phyloP scores from a whole-genome alignment of 768 basidiomycete species.

The Lentinula sp. region DNA sequence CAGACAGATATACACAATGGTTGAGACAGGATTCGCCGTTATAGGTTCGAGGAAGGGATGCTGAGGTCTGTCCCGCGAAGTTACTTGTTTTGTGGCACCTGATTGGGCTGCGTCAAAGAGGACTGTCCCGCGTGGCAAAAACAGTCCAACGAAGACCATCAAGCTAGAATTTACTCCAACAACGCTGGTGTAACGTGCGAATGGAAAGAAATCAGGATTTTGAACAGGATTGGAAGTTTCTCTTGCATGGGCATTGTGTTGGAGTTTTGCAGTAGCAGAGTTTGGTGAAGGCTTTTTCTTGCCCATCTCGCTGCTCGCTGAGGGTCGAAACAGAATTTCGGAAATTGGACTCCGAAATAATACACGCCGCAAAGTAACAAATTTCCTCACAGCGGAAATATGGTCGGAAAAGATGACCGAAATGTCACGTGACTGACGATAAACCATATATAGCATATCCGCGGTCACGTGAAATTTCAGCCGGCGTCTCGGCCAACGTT shows the following conservation, averaged over 20 bases:
- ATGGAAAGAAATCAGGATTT: slow-evolving; percentile 30
- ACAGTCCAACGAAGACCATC: slow-evolving; percentile 58
- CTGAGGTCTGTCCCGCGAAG: slow-evolving; percentile 60
- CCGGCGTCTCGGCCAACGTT: no score
- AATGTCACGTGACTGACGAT: no score
- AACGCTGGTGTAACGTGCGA: slow-evolving; percentile 56
- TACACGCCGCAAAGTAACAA: no score
- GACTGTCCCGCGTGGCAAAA: slow-evolving; percentile 58
- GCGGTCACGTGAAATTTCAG: no score
- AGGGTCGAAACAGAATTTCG: no score
- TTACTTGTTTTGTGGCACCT: slow-evolving; percentile 22
- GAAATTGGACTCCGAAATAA: no score
- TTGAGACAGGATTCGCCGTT: slow-evolving; percentile 52
- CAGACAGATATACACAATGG: slow-evolving; percentile 48
- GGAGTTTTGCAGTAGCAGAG: neutral
- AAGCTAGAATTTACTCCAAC: slow-evolving; percentile 65
- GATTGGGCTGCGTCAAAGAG: slow-evolving; percentile 31
- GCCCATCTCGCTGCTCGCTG: neutral
- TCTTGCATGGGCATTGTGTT: neutral
- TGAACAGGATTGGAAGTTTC: neutral
- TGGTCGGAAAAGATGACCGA: no score
- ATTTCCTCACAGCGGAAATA: no score
- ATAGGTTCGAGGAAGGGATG: slow-evolving; percentile 62
- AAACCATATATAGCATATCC: no score
- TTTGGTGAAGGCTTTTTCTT: neutral